Base-by-base conservation (phyloP, 306 rosid species). In the Quercus engelmannii region DNA sequence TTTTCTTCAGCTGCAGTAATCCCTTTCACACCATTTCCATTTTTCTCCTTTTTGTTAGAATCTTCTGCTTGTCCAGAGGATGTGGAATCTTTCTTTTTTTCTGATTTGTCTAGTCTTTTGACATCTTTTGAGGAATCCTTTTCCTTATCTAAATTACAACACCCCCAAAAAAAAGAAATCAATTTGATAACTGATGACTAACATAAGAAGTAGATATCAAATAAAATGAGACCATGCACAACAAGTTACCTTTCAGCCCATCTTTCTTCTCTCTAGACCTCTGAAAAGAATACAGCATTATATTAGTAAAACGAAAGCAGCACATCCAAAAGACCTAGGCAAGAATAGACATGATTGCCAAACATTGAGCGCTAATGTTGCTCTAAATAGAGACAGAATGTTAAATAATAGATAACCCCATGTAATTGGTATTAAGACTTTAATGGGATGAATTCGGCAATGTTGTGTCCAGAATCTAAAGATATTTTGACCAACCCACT, bases 31-130 rank as follows among this genome's bases (percentile, higher is more conserved):
- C 77, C 74, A 76, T 78, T 88, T 31, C 69, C 83, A 75, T 59
- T 83, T 80, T 86, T 88, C 73, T 85, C 96, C 83, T 76, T 84
- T 67, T 84, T 79, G 82, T 88, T 83, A 67, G 74, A 82, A 88
- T 87, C 90, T 54, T 82, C 87, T 19, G 86, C 63, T 55, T 76
- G 87, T 69, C 80, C 91, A 57, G 90, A 78, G 75, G 89, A 49
- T 63, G 82, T 41, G 69, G 88, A 82, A 72, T 84, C 97, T 80
- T 85, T 86, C 87, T 75, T 81, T 82, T 90, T 91, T 30, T 80
- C 93, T 26, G 76, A 75, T 73, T 83, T 93, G 61, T 83, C 87
- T 46, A 67, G 71, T 35, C 33, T 81, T 77, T 81, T 86, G 10
- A 64, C 57, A 56, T 78, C 87, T 80, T 81, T 85, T 20, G 75